Evolutionary conservation across 768 basidiomycete genomes (phyloP), one percentile per base, ranked within the genome.

Genomic region (Lentinula edodes): DNA sequence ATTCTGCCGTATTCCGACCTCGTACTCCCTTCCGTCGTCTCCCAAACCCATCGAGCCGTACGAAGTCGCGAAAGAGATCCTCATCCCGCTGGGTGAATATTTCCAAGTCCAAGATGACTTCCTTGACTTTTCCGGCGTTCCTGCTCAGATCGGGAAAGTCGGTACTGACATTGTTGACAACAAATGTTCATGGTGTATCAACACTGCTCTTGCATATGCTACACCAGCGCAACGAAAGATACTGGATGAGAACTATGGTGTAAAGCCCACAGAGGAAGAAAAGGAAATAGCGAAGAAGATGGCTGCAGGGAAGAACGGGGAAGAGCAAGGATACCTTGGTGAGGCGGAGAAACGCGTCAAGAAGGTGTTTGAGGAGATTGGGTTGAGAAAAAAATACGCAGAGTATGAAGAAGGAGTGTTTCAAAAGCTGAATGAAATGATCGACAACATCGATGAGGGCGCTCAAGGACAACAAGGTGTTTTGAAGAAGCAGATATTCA

Each of bases 91-190:
- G 61, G 96, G 96, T 52, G 95, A 97, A 74, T 99, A 98, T 77
- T 98, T 98, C 87, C 96, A 99, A 75, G 83, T 96, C 62, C 96
- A 99, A 75, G 96, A 98, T 71, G 96, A 98, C 75, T 98, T 88
- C 75, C 85, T 98, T 68, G 97, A 99, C 74, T 97, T 86, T 71
- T 88, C 90, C 18, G 94, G 89, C 5, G 84, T 91, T 7, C 93
- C 94, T 0, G 51, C 50, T 45, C 50, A 63, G 43, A 57, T 63
- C 6, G 96, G 96, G 52, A 98, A 99, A 78, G 87, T 99, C 62
- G 97, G 96, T 20, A 98, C 96, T 15, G 97, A 98, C 73, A 99
- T 99, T 69, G 73, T 98, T 62, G 96, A 99, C 75, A 98, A 98
- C 85, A 99, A 99, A 78, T 98, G 96, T 75, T 90, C 90, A 16